phyloP scores from a whole-genome alignment of 768 basidiomycete genomes.

The Rhodotorula kratochvilovae region DNA sequence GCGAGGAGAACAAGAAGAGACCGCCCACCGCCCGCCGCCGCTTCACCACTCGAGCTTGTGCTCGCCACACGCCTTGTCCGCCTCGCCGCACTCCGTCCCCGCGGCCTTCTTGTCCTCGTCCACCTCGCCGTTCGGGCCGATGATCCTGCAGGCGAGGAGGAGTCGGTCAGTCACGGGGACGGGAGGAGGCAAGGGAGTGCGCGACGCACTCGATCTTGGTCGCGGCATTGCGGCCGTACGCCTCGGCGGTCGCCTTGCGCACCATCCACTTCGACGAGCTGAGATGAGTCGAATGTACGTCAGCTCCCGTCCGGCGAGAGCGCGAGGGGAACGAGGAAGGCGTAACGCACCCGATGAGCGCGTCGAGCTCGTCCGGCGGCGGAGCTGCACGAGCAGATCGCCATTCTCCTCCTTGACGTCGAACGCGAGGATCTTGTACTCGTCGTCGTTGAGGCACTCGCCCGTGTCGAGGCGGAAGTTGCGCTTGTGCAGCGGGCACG shows the following conservation, averaged over 20 bases:
- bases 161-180: too few species aligned
- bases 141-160: conserved; percentile 41
- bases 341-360: conserved; percentile 56
- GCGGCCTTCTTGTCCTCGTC: conserved; percentile 31
- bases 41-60: conserved; percentile 29
- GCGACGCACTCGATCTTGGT: conserved; percentile 45
- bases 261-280: conserved; percentile 31
- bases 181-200: background rate
- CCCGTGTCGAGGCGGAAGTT: conserved; percentile 49
- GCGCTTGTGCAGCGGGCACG: conserved; percentile 45
- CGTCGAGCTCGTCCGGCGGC: conserved; percentile 56
- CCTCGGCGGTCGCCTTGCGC: conserved; percentile 53
- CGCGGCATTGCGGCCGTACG: conserved; percentile 43
- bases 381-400: conserved; percentile 56
- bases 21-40: too few species aligned
- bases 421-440: conserved; percentile 62
- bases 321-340: background rate
- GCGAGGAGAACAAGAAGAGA: background rate
- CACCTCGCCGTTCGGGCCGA: conserved; percentile 36
- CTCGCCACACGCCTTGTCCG: conserved; percentile 20
- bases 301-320: too few species aligned
- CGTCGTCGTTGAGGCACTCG: conserved; percentile 58
- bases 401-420: conserved; percentile 54
- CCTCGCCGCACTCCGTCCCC: conserved; percentile 13
- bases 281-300: background rate